Base-by-base conservation (phyloP, 2,329 filamentous ascomycete species). In the Dryadomyces quercivorus region DNA sequence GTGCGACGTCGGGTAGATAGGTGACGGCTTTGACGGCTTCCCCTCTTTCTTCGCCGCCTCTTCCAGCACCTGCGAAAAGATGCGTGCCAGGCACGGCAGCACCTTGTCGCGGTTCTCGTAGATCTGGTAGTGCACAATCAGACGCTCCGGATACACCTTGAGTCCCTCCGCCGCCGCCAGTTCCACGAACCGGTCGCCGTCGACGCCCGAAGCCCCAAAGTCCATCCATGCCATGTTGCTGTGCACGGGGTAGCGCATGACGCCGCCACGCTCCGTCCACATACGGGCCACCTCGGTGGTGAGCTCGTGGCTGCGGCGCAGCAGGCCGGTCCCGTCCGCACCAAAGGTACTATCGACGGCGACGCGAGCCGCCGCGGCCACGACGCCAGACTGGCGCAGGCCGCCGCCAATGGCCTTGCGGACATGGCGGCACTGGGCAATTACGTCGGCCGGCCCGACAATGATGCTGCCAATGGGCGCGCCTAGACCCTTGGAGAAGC, bases 161-260 rank as follows among this genome's bases (percentile, higher is more conserved):
- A 79, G 62, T 0, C 75, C 75, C 12, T 64, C 68, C 38, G 70
- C 70, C 50, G 63, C 62, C 6, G 70, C 71, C 36, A 74, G 63
- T 59, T 68, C 63, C 15, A 65, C 63, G 52, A 78, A 70, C 43
- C 63, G 65, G 54, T 65, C 65, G 6, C 52, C 57, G 15, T 65
- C 64, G 57, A 74, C 72, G 2, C 79, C 78, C 12, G 79, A 77
- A 1, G 76, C 75, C 34, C 81, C 76, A 16, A 93, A 71, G 66
- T 94, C 84, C 56, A 94, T 64, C 88, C 88, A 95, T 38, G 88
- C 81, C 87, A 95, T 94, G 69, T 95, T 95, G n/a, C 89, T 94
- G 64, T 95, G 84, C 1, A 86, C 84, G 0, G 86, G 84, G 56
- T 84, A 75, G 20, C 75, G 68, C 55, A 89, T 69, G 67, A 78